Conservation (phyloP, 2,329 filamentous ascomycete genomes). For the Xylaria sp. region DNA sequence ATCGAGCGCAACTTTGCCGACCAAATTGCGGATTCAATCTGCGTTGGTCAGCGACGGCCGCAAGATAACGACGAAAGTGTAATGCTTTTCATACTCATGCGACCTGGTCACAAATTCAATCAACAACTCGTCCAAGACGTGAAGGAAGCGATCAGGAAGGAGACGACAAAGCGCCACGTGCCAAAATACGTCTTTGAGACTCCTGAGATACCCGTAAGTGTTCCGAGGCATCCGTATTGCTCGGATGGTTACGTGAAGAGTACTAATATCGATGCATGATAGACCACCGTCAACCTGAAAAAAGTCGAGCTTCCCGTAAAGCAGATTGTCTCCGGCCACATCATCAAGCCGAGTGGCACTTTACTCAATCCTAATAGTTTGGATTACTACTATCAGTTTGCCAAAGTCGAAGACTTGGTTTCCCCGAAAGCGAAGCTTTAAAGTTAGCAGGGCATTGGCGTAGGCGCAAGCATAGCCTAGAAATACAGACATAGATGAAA, state of each 20-base stretch:
- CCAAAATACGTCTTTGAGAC: conserved; percentile 81
- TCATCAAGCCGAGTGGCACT: conserved; percentile 76
- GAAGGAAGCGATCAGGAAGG: conserved; percentile 67
- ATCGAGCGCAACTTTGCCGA: conserved; percentile 69
- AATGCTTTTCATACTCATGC: conserved; percentile 62
- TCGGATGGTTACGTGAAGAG: not conserved
- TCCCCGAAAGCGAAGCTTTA: conserved; percentile 56
- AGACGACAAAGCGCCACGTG: conserved; percentile 75
- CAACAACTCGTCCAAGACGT: conserved; percentile 60
- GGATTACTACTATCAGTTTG: conserved; percentile 81
- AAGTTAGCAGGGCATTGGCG: conserved; percentile 3
- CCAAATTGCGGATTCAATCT: conserved; percentile 73
- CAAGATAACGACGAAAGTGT: conserved; percentile 59
- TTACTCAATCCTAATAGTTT: conserved; percentile 77
- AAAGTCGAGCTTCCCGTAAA: conserved; percentile 87
- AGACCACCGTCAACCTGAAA: conserved; percentile 83
- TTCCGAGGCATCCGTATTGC: not conserved
- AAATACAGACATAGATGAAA: not conserved
- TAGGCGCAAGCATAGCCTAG: not conserved
- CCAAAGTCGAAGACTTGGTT: conserved; percentile 67
- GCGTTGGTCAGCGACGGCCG: conserved; percentile 76
- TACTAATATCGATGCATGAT: not conserved
- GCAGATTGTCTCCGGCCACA: conserved; percentile 78
- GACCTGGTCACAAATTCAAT: conserved; percentile 61
- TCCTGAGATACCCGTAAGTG: conserved; percentile 75